A percentile compares a stretch with the other conserved stretches of the same genome.
These are phyloP conservation scores for Sporobolomyces pararoseus DNA, from an alignment of 768 basidiomycete genomes.

Conservation along the genomic window DNA sequence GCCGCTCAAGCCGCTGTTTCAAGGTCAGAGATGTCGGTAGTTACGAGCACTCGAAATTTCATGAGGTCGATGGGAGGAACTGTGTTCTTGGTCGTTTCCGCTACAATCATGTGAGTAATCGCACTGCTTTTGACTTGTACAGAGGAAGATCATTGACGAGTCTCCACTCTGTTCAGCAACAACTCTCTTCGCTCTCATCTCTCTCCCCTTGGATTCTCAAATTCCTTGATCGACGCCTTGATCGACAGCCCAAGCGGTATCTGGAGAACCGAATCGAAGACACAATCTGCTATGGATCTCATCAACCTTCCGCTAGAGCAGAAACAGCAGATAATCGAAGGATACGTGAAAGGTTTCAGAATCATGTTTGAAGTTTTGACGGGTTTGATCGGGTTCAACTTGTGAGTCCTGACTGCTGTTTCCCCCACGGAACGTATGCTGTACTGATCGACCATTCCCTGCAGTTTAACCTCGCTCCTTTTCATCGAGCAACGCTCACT, in stretches of 20 bases:
- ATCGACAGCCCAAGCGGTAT: slow-evolving; percentile 55
- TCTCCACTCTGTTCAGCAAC: slow-evolving; percentile 45
- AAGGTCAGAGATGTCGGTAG: slow-evolving; percentile 69
- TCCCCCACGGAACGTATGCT: too few relatives aligned
- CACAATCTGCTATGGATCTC: slow-evolving; percentile 5
- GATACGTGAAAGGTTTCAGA: slow-evolving; percentile 60
- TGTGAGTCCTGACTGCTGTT: too few relatives aligned
- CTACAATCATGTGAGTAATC: slow-evolving; percentile 57
- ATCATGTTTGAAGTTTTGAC: slow-evolving; percentile 63
- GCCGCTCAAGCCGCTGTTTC: slow-evolving; percentile 70
- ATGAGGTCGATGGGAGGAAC: slow-evolving; percentile 68
- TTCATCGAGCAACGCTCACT: slow-evolving; percentile 21
- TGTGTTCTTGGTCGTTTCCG: slow-evolving; percentile 61
- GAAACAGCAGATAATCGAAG: slow-evolving; percentile 55
- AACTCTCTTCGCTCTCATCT: slow-evolving; percentile 48
- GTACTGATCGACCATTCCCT: too few relatives aligned
- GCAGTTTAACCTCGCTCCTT: too few relatives aligned
- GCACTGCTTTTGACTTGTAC: slow-evolving; percentile 24
- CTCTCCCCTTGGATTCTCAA: slow-evolving; percentile 8
- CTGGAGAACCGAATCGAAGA: slow-evolving; percentile 46
- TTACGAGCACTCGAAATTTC: slow-evolving; percentile 67
- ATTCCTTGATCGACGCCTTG: slow-evolving; percentile 10
- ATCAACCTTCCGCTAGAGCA: slow-evolving; percentile 51
- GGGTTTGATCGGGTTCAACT: slow-evolving; percentile 57
- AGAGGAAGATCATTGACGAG: slow-evolving; percentile 47